A percentile compares a stretch with the other conserved stretches of the same genome.
Conservation (phyloP, 1,139 yeast species). For the Magnusiomyces magnusii region DNA sequence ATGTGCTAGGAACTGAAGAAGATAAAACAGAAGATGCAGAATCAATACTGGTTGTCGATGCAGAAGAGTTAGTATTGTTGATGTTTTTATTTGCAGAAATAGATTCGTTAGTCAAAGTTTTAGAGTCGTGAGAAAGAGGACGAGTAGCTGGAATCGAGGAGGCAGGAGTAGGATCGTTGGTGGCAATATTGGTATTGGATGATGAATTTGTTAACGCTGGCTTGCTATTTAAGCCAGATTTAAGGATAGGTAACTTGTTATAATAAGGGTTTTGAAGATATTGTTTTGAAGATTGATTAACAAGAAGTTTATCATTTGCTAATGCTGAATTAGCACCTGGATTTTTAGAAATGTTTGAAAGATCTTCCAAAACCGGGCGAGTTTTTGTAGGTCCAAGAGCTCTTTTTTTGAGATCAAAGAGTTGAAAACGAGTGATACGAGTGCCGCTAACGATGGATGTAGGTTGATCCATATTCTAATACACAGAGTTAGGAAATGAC, state of each 20-base stretch:
- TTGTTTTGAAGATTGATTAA: not conserved
- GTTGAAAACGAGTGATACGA: slow-evolving; percentile 5
- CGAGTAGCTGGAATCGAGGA: not conserved
- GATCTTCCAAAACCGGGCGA: slow-evolving; percentile 32
- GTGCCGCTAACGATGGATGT: slow-evolving; percentile 5
- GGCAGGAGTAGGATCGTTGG: not conserved
- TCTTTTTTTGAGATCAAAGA: not conserved
- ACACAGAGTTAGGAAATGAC: not conserved
- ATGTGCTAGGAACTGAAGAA: not conserved
- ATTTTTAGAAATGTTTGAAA: slow-evolving; percentile 27
- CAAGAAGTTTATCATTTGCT: slow-evolving; percentile 12
- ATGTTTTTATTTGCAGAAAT: not conserved
- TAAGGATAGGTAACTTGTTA: slow-evolving; percentile 14
- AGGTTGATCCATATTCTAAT: slow-evolving; percentile 8
- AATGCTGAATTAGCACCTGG: slow-evolving; percentile 10
- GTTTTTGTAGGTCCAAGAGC: not conserved
- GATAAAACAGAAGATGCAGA: not conserved
- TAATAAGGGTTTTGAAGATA: slow-evolving; percentile 7
- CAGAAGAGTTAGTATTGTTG: not conserved
- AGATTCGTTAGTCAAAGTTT: not conserved
- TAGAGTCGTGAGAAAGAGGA: not conserved
- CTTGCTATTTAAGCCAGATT: slow-evolving; percentile 10
- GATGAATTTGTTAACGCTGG: not conserved
- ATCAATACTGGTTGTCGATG: not conserved
- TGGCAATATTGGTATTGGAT: not conserved